Base-by-base conservation (phyloP, 176 grass and related monocot species). In the Thinopyrum elongatum region DNA sequence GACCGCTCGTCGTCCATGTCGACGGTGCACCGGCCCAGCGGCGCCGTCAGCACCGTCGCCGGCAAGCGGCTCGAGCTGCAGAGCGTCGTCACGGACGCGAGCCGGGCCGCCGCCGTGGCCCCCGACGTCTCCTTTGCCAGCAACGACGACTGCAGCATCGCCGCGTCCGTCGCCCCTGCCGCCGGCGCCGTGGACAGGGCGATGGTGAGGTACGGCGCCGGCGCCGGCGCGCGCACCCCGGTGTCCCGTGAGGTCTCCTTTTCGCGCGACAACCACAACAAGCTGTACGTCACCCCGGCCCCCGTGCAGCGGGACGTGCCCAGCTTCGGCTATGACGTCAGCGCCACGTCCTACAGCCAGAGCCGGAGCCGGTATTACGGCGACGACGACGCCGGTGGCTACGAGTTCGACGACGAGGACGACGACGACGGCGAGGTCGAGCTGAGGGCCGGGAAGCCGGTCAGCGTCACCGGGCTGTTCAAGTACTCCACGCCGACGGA, bases 51-150 rank as follows among this genome's bases (percentile, higher is more conserved):
- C 59, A 25, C 9, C 59, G 59, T 76, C 15, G 71, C 15, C 5
- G 79, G 65, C 57, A 84, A 80, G 82, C 85, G 93, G 85, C 87
- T 94, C 10, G 90, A 92, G 82, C 90, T 94, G 21, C 90, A 70
- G 72, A 94, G 93, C 63, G 57, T 85, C 4, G 93, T 90, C 8
- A 85, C 85, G 1, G 58, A 85, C 17, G 74, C 90, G 21, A 85
- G 80, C 67, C 70, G 70, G 22, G 82, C 73, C 82, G 84, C 76
- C 21, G 51, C 65, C 30, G 22, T 29, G 17, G 78, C 71, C 16
- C 58, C 82, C 7, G 69, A 83, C 39, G 63, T 74, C 8, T 94
- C 93, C 2, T 88, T 92, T 9, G 90, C 79, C 21, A 88, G 87
- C 78, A 85, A 66, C 34, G 87, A 87, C 74, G 72, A 62, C 35